Evolutionary conservation across 306 rosid species (phyloP).

Genomic region (Phaseolus lunatus): DNA sequence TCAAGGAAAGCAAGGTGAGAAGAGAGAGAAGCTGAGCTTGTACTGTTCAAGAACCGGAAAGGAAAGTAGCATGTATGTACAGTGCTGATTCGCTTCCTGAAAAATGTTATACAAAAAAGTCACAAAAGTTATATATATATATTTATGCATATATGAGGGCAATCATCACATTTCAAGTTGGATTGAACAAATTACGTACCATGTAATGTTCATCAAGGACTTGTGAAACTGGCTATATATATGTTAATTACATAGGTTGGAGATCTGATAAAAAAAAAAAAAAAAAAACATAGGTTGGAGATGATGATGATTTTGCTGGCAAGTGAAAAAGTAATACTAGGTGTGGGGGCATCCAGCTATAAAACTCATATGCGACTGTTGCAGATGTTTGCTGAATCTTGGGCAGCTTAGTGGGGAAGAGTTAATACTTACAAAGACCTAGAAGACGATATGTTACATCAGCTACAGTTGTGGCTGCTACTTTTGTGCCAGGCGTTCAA

Average conservation of each 20-base stretch:
- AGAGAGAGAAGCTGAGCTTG: neutral
- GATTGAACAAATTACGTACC: neutral
- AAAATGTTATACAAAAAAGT: slow-evolving; percentile 19
- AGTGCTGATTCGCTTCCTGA: neutral
- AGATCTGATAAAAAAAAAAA: too few species aligned
- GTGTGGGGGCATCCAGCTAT: slow-evolving; percentile 37
- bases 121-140: neutral
- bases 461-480: slow-evolving; percentile 23
- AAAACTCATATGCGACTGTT: slow-evolving; percentile 42
- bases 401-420: slow-evolving; percentile 15
- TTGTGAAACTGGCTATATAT: neutral
- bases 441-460: slow-evolving; percentile 40
- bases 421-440: slow-evolving; percentile 37
- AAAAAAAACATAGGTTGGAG: neutral
- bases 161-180: neutral
- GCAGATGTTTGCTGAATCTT: slow-evolving; percentile 29
- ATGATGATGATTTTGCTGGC: slow-evolving; percentile 21
- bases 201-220: neutral
- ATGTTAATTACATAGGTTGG: neutral
- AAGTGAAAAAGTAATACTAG: slow-evolving; percentile 32
- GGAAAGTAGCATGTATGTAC: slow-evolving; percentile 23
- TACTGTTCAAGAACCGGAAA: slow-evolving; percentile 13
- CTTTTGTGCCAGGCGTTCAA: slow-evolving; percentile 12
- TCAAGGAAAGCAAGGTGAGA: neutral
- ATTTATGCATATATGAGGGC: neutral